A percentile compares a stretch with the other conserved stretches of the same genome.
These are phyloP conservation scores for Umbelopsis sp. DNA, from an alignment of 192 early-diverging fungal genomes.

Conservation along the genomic window DNA sequence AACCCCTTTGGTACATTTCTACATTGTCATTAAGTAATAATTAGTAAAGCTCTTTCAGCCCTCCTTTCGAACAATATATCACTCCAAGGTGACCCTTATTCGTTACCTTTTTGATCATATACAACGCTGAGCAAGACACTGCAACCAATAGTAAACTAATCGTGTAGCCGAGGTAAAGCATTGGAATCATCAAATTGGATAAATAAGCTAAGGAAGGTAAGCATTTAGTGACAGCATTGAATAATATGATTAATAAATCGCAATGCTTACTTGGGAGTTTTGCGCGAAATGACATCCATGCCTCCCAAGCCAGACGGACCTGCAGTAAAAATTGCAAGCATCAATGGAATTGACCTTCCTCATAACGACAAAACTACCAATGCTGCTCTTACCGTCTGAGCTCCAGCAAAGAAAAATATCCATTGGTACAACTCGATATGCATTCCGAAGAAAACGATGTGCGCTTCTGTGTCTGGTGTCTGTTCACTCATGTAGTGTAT, in stretches of 20 bases:
- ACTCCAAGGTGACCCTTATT: neutral
- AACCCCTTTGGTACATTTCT: neutral
- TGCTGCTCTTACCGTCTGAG: neutral
- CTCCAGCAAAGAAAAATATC: neutral
- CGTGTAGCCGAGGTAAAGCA: neutral
- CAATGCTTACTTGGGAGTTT: neutral
- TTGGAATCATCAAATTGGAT: neutral
- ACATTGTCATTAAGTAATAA: neutral
- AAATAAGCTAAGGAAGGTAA: neutral
- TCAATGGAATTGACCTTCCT: neutral
- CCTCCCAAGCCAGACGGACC: constrained; percentile 3
- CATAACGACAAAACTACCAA: neutral
- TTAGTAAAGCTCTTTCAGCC: neutral
- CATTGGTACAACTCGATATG: constrained; percentile 8
- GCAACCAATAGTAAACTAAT: neutral
- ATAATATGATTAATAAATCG: neutral
- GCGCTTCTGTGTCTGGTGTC: neutral
- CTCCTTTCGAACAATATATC: neutral
- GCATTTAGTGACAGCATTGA: neutral
- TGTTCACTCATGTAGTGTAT: neutral
- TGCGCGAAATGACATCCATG: constrained; percentile 6
- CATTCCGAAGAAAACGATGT: constrained; percentile 8
- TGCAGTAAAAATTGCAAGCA: neutral
- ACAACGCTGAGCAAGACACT: neutral
- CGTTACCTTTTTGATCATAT: neutral